These are phyloP conservation scores for Trypanosoma caninum DNA, from an alignment of 208 protist genomes.

Conservation along the genomic window DNA sequence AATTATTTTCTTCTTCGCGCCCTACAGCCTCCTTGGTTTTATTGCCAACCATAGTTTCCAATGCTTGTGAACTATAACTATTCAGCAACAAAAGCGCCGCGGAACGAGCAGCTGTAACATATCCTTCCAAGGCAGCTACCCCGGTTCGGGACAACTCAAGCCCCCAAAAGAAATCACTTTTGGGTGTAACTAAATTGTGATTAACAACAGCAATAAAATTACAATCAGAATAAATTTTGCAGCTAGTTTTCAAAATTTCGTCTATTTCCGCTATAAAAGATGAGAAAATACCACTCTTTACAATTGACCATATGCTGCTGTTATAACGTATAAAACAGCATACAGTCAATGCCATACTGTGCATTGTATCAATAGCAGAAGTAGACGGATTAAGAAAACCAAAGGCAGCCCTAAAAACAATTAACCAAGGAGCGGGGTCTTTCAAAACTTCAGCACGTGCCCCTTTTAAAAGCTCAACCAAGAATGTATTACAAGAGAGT, in stretches of 20 bases:
- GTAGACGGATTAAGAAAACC: slow-evolving; percentile 11
- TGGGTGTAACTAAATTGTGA: no score
- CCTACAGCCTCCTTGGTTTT: slow-evolving; percentile 2
- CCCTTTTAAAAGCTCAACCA: slow-evolving; percentile 17
- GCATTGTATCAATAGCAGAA: not conserved
- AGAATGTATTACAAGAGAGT: slow-evolving; percentile 16
- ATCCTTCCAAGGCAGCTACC: slow-evolving; percentile 23
- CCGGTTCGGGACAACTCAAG: slow-evolving; percentile 21
- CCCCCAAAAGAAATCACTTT: slow-evolving; percentile 13
- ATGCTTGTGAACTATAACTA: not conserved
- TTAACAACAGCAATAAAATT: no score
- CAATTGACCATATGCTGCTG: slow-evolving; percentile 19
- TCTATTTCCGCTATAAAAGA: slow-evolving; percentile 17
- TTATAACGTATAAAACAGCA: slow-evolving; percentile 25
- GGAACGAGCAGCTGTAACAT: not conserved
- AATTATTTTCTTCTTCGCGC: not conserved
- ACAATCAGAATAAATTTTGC: not conserved
- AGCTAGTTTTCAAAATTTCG: slow-evolving; percentile 1
- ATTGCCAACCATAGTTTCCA: not conserved
- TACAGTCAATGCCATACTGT: slow-evolving; percentile 13
- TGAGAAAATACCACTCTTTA: slow-evolving; percentile 15
- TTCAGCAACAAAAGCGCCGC: slow-evolving; percentile 1
- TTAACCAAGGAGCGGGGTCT: slow-evolving; percentile 25
- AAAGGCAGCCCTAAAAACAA: slow-evolving; percentile 20
- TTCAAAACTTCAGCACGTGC: slow-evolving; percentile 1